phyloP scores from a whole-genome alignment of 2,329 filamentous ascomycete species.

The Coleophoma cylindrospora region DNA sequence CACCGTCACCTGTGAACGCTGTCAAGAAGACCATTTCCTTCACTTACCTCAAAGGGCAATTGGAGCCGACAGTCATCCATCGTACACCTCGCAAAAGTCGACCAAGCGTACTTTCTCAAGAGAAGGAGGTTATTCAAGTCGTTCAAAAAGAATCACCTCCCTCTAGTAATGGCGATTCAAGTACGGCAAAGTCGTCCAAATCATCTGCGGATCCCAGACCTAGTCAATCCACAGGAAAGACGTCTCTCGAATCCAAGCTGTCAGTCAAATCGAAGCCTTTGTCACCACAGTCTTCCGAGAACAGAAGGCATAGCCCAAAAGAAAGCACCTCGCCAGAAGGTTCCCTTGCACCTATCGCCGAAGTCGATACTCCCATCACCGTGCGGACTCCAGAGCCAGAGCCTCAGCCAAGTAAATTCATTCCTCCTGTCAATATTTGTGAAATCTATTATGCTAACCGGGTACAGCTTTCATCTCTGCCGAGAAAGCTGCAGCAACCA shows the following conservation, averaged over 20 bases:
- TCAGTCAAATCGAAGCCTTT: constrained; percentile 21
- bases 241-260: constrained; percentile 35
- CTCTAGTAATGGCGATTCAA: constrained; percentile 21
- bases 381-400: constrained; percentile 4
- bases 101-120: constrained; percentile 29
- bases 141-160: constrained; percentile 17
- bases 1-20: not conserved
- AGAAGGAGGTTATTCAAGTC: constrained; percentile 21
- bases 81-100: constrained; percentile 32
- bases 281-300: constrained; percentile 23
- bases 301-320: constrained; percentile 15
- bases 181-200: constrained; percentile 19
- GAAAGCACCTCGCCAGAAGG: constrained; percentile 17
- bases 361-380: constrained; percentile 10
- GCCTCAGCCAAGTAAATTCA: constrained; percentile 20
- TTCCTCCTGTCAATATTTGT: not conserved
- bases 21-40: constrained; percentile 33
- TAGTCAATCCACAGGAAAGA: constrained; percentile 25
- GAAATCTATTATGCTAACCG: not conserved
- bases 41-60: constrained; percentile 31
- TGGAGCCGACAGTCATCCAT: constrained; percentile 38
- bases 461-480: constrained; percentile 47
- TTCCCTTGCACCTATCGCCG: constrained; percentile 21
- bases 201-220: constrained; percentile 10
- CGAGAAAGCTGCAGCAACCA: constrained; percentile 74